Base-by-base conservation (phyloP, 1,284 basidiomycete species). In the Boletellus dicymbophilus region DNA sequence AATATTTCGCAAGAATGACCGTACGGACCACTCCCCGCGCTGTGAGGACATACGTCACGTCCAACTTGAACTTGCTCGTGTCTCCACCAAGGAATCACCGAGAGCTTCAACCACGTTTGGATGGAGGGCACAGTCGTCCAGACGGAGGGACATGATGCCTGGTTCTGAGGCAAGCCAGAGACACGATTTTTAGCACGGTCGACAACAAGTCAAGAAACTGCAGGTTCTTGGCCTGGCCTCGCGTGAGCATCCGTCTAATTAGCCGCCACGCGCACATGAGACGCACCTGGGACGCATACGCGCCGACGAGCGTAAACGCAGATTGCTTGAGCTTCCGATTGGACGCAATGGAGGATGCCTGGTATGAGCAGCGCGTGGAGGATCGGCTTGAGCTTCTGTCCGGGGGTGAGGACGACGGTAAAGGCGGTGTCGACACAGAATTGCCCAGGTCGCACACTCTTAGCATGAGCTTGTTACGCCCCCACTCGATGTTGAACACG, bases 291-390 rank as follows among this genome's bases (percentile, higher is more conserved):
- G 78, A 73, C 22, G 94, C 68, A 69, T 93, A 97, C 21, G 88
- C 84, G 13, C 90, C 87, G 20, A 99, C 74, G 5, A 93, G 73
- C 45, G 84, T 82, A 78, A 95, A 98, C 0, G 91, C 92, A 12
- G 80, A 72, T 1, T 80, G 69, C 59, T 91, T 92, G 46, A 98
- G 77, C 51, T 85, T 85, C 61, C 84, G 79, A 67, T 98, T 98
- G 20, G 91, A 91, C 3, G 93, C 88, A 20, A 99, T 74, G 10
- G n/a, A n/a, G n/a, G n/a, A 85, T 84, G 20, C 84, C 83, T 18
- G 90, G 90, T 41, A 98, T 90, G 46, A 98, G 81, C 1, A 99
- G 78, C 0, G 94, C 85, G 65, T 98, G 95, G 0, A 98, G 75
- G 18, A 98, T 85, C 0, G 92, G 91, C 72, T 97, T 97, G 48